Evolutionary conservation across 208 protist species (phyloP), one percentile per base, ranked within the genome.

Genomic region (Acanthamoeba quina): DNA sequence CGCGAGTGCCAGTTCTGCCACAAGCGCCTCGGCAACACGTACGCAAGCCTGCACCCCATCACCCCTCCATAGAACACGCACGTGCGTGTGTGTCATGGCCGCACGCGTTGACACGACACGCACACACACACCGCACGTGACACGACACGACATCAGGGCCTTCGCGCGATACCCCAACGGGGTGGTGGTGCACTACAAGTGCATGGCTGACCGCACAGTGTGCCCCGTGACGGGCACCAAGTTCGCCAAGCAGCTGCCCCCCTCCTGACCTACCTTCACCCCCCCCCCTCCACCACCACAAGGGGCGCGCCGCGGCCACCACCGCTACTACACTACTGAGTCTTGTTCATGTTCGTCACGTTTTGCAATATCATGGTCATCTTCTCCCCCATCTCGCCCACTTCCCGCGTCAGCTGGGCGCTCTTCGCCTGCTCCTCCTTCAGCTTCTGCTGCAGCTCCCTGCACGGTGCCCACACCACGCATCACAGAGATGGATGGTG

Each of bases 1-100:
- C 49, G 78, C 56, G 95, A 58, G 58, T 96, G 96, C 72, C 94
- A 92, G 41, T 72, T 96, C 49, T 96, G 96, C 76, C 64, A 83
- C 78, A 96, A 96, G 66, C 95, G 94, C 78, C 95, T 96, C 66
- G 64, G 85, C 31, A 31, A 13, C 49, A 89, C 31, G 82, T 89
- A 89, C 34, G 34, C 24, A 44, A 44, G n/a, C 15, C 52, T n/a
- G n/a, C n/a, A n/a, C 49, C 49, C 49, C 49, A 5, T 54, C 49
- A 5, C 5, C 54, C 54, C 19, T 0, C 54, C 11, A 24, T 24
- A 58, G 19, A 58, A 13, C 15, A 13, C 54, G 56, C 58, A 10
- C 24, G 19, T 24, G 68, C 34, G 17, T n/a, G n/a, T 17, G 11
- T 19, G 11, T 1, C 66, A 74, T 26, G 11, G 1, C 11, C 52